Evolutionary conservation across 495 filamentous ascomycete genomes (phyloP).

Genomic region (Annulohypoxylon nitens): DNA sequence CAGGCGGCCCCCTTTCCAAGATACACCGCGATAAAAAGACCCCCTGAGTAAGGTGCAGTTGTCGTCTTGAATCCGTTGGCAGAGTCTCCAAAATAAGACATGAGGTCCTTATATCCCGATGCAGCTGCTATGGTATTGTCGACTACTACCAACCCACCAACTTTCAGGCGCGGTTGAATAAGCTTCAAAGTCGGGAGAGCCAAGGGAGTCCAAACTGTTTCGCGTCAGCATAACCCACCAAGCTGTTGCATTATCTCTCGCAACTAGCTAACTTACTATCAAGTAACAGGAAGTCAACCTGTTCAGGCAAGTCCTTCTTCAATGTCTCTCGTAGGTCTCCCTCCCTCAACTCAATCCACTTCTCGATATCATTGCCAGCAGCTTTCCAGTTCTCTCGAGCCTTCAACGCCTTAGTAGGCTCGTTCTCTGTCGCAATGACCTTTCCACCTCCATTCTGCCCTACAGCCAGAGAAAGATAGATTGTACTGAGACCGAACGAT

Average conservation of each 20-base stretch:
- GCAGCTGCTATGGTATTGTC: constrained; percentile 61
- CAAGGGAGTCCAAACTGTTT: constrained; percentile 66
- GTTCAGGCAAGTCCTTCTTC: constrained; percentile 54
- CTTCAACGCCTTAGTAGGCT: constrained; percentile 59
- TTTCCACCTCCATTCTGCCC: constrained; percentile 56
- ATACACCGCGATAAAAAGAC: constrained; percentile 38
- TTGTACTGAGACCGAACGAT: constrained; percentile 70
- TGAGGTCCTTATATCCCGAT: constrained; percentile 52
- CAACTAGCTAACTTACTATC: constrained; percentile 60
- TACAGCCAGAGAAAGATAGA: constrained; percentile 70
- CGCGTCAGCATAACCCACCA: constrained; percentile 8
- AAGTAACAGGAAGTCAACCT: constrained; percentile 66
- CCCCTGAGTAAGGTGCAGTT: constrained; percentile 38
- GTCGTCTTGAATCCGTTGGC: constrained; percentile 49
- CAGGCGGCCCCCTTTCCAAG: constrained; percentile 19
- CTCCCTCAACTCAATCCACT: constrained; percentile 64
- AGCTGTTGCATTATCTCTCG: neutral
- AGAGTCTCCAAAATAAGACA: constrained; percentile 43
- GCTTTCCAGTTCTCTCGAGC: constrained; percentile 64
- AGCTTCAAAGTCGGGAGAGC: constrained; percentile 64
- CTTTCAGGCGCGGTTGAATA: constrained; percentile 59
- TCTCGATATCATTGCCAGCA: constrained; percentile 58
- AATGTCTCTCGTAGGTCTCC: constrained; percentile 68
- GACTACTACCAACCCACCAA: constrained; percentile 64
- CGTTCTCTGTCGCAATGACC: constrained; percentile 69